phyloP scores from a whole-genome alignment of 2,329 filamentous ascomycete genomes.

The Colletotrichum lentis region DNA sequence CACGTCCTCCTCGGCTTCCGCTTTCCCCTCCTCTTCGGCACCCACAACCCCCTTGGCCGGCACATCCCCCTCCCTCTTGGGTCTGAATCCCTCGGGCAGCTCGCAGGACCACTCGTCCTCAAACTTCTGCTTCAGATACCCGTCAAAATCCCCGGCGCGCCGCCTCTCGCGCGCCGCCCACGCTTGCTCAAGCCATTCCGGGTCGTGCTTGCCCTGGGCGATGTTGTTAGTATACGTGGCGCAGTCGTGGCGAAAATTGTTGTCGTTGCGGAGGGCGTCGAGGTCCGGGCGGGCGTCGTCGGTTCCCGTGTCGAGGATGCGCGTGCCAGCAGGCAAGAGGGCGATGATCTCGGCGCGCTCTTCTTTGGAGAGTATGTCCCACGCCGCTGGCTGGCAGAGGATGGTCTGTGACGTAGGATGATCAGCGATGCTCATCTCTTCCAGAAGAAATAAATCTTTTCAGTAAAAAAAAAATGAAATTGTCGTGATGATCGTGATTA shows the following conservation, averaged over 20 bases:
- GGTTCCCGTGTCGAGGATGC: slow-evolving; percentile 49
- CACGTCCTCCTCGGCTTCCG: not conserved
- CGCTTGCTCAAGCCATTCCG: slow-evolving; percentile 61
- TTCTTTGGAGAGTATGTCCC: slow-evolving; percentile 47
- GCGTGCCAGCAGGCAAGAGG: slow-evolving; percentile 49
- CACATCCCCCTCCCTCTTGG: slow-evolving; percentile 15
- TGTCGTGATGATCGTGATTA: too few relatives aligned
- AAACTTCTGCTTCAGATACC: slow-evolving; percentile 55
- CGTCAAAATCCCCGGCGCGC: slow-evolving; percentile 59
- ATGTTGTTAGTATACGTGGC: slow-evolving; percentile 58
- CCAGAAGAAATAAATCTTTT: not conserved
- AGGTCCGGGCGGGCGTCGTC: slow-evolving; percentile 53
- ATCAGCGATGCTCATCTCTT: not conserved
- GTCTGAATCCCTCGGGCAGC: slow-evolving; percentile 48
- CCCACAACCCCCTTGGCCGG: not conserved
- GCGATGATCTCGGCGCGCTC: slow-evolving; percentile 50
- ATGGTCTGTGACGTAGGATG: slow-evolving; percentile 43
- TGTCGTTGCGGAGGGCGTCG: slow-evolving; percentile 54
- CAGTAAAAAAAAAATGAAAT: not conserved
- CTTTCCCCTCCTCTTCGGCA: not conserved
- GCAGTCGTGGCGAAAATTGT: slow-evolving; percentile 60
- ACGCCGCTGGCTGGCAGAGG: slow-evolving; percentile 50
- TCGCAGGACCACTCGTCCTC: slow-evolving; percentile 57
- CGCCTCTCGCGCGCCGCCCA: slow-evolving; percentile 61
- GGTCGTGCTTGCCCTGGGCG: slow-evolving; percentile 58